These are phyloP conservation scores for Aurifilum marmelostoma DNA, from an alignment of 2,329 filamentous ascomycete species.

Conservation along the genomic window DNA sequence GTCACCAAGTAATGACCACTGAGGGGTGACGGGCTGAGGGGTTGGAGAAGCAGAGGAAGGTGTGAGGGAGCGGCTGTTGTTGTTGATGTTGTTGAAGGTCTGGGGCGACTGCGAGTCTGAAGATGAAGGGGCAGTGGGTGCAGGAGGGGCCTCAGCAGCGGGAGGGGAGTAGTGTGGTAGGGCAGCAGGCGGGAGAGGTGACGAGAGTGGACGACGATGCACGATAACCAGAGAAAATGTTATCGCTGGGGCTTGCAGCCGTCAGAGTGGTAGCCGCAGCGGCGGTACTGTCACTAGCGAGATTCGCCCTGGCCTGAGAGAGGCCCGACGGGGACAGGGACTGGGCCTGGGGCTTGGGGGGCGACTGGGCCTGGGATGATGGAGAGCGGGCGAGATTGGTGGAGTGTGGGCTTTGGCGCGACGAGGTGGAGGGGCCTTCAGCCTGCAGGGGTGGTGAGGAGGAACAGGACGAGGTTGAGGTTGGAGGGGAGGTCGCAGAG, in stretches of 20 bases:
- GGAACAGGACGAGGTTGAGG: neutral
- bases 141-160: constrained; percentile 30
- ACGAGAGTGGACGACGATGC: constrained; percentile 21
- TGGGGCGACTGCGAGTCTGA: constrained; percentile 31
- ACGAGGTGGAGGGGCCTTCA: neutral
- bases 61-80: constrained; percentile 40
- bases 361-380: constrained; percentile 1
- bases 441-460: constrained; percentile 1
- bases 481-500: neutral
- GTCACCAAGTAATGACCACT: constrained; percentile 38
- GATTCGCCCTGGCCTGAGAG: constrained; percentile 23
- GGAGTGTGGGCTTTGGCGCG: constrained; percentile 10
- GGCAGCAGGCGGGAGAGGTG: constrained; percentile 8
- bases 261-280: constrained; percentile 10
- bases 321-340: constrained; percentile 27
- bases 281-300: constrained; percentile 16
- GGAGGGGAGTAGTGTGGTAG: constrained; percentile 30
- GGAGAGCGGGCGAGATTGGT: constrained; percentile 13
- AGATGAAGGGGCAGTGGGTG: constrained; percentile 39
- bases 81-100: constrained; percentile 32
- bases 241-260: constrained; percentile 24
- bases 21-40: constrained; percentile 50
- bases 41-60: constrained; percentile 45
- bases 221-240: constrained; percentile 31
- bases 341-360: neutral